phyloP scores from a whole-genome alignment of 441 rosid genomes.

The Omphalea diandra region DNA sequence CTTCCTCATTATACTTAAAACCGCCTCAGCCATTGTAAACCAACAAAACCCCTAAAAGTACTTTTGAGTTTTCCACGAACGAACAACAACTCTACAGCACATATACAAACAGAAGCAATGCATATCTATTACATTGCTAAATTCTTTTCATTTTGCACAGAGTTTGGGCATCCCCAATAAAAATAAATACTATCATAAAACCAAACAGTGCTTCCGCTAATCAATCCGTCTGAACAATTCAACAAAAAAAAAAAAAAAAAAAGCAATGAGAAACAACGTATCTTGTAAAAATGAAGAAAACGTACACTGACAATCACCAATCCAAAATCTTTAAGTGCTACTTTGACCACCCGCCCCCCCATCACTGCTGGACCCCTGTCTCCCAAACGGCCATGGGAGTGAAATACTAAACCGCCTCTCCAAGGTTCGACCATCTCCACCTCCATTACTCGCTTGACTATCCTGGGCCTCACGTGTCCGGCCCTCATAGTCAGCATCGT shows the following conservation, averaged over 20 bases:
- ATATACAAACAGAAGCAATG: too few relatives aligned
- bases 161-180: too few relatives aligned
- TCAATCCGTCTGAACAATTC: background rate
- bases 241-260: background rate
- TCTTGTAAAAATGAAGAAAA: background rate
- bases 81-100: too few relatives aligned
- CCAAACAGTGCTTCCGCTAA: background rate
- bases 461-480: constrained; percentile 3
- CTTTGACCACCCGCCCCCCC: constrained; percentile 24
- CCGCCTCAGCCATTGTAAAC: background rate
- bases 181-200: background rate
- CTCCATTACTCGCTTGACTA: constrained; percentile 15
- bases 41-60: too few relatives aligned
- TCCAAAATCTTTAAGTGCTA: constrained; percentile 3
- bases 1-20: background rate
- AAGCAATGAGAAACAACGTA: background rate
- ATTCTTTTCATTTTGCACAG: too few relatives aligned
- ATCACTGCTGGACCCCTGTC: constrained; percentile 19
- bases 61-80: too few relatives aligned
- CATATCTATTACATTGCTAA: too few relatives aligned
- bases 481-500: constrained; percentile 17
- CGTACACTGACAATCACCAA: constrained; percentile 11
- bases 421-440: constrained; percentile 5
- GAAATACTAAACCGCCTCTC: constrained; percentile 26
- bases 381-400: constrained; percentile 20